A percentile compares a stretch with the other conserved stretches of the same genome.
Conservation (phyloP, 208 protist species). For the Trypanosoma avium region DNA sequence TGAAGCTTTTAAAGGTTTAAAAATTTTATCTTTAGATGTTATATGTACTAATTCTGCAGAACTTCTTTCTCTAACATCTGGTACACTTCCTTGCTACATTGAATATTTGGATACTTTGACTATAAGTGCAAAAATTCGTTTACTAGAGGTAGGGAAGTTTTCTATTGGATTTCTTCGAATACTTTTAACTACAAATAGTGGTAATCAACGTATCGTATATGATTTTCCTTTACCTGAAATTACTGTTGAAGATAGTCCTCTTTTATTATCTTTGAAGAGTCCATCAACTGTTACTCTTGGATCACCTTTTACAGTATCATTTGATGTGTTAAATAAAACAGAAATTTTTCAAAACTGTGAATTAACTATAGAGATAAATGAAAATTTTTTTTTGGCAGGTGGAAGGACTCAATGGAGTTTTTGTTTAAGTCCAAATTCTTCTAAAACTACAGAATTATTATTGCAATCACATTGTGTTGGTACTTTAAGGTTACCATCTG, state of each 20-base stretch:
- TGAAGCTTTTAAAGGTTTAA: constrained; percentile 43
- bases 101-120: constrained; percentile 62
- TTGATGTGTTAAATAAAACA: constrained; percentile 39
- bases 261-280: constrained; percentile 36
- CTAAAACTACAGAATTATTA: constrained; percentile 28
- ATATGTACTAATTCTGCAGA: constrained; percentile 34
- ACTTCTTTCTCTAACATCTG: constrained; percentile 33
- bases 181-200: constrained; percentile 30
- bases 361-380: constrained; percentile 32
- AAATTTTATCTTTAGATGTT: constrained; percentile 42
- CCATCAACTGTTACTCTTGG: constrained; percentile 37
- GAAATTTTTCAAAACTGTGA: constrained; percentile 35
- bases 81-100: constrained; percentile 37
- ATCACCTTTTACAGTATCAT: constrained; percentile 32
- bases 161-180: constrained; percentile 60
- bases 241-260: constrained; percentile 30
- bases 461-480: constrained; percentile 35
- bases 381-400: constrained; percentile 33
- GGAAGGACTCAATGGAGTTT: constrained; percentile 38
- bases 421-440: constrained; percentile 23
- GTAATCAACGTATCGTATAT: constrained; percentile 33
- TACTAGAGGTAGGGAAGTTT: constrained; percentile 26
- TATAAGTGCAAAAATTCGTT: constrained; percentile 37
- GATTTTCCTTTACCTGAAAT: constrained; percentile 58
- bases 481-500: constrained; percentile 11